These are phyloP conservation scores for Wickerhamiella allomyrinae DNA, from an alignment of 805 yeast genomes.

Conservation along the genomic window DNA sequence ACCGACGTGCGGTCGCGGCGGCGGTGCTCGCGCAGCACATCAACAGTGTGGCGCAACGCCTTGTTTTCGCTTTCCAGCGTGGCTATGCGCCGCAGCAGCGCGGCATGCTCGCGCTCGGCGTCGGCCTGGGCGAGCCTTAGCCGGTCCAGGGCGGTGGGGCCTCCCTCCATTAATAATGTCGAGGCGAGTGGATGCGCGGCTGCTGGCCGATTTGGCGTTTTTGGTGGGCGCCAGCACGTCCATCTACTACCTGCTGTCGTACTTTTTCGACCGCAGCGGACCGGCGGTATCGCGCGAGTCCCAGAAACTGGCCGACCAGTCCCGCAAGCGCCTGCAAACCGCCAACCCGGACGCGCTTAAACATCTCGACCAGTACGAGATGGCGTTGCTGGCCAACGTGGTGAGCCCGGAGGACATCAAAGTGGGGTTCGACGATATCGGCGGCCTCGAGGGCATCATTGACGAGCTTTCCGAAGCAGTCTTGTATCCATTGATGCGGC, in stretches of 20 bases:
- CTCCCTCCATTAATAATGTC: slow-evolving; percentile 1
- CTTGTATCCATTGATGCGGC: slow-evolving; percentile 59
- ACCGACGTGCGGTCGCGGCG: slow-evolving; percentile 2
- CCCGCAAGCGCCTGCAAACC: slow-evolving; percentile 42
- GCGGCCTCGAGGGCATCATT: slow-evolving; percentile 72
- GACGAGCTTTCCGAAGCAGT: slow-evolving; percentile 82
- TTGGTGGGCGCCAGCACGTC: slow-evolving; percentile 54
- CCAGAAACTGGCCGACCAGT: slow-evolving; percentile 44
- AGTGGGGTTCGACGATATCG: slow-evolving; percentile 67
- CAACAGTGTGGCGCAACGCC: slow-evolving; percentile 4
- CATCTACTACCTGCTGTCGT: slow-evolving; percentile 45
- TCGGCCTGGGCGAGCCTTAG: not conserved
- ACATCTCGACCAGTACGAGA: slow-evolving; percentile 59
- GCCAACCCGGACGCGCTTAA: slow-evolving; percentile 45
- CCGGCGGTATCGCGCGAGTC: slow-evolving; percentile 39
- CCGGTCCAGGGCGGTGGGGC: not conserved
- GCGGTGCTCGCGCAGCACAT: slow-evolving; percentile 1
- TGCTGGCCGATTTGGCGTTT: slow-evolving; percentile 33
- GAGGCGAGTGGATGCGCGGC: slow-evolving; percentile 14
- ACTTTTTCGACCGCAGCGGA: slow-evolving; percentile 29
- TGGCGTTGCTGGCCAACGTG: slow-evolving; percentile 58
- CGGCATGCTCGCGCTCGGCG: not conserved
- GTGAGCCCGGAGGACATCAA: slow-evolving; percentile 74
- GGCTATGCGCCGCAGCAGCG: not conserved
- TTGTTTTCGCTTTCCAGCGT: slow-evolving; percentile 3